phyloP scores from a whole-genome alignment of 345 rosid species.

The Jatropha curcas region DNA sequence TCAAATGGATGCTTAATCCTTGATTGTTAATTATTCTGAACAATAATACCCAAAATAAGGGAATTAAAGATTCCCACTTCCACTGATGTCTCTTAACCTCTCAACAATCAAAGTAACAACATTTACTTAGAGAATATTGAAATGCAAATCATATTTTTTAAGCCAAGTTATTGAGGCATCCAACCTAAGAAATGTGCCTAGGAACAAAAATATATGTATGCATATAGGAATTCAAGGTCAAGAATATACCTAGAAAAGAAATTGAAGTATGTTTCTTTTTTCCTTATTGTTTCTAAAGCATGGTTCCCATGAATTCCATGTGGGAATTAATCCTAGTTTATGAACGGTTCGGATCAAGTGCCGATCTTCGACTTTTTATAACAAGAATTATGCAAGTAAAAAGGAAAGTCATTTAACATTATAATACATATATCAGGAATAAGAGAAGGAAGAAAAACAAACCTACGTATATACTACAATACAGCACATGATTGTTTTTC shows the following conservation, averaged over 20 bases:
- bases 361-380: too few species aligned
- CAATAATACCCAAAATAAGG: neutral
- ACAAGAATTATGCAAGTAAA: too few species aligned
- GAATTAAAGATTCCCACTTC: slow-evolving; percentile 11
- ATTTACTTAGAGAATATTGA: neutral
- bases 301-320: neutral
- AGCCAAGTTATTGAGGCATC: neutral
- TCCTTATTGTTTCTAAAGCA: neutral
- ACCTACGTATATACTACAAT: too few species aligned
- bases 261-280: neutral
- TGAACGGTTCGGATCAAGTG: neutral
- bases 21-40: neutral
- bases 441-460: too few species aligned
- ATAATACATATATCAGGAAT: too few species aligned
- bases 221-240: neutral
- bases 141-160: slow-evolving; percentile 6
- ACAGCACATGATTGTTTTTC: too few species aligned
- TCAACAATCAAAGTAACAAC: slow-evolving; percentile 10
- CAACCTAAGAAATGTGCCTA: neutral
- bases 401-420: too few species aligned
- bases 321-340: neutral
- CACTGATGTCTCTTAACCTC: slow-evolving; percentile 11
- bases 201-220: too few species aligned
- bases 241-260: slow-evolving; percentile 2
- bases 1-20: too few species aligned